Evolutionary conservation across 257 asterid species (phyloP).

Genomic region (Eucommia ulmoides): DNA sequence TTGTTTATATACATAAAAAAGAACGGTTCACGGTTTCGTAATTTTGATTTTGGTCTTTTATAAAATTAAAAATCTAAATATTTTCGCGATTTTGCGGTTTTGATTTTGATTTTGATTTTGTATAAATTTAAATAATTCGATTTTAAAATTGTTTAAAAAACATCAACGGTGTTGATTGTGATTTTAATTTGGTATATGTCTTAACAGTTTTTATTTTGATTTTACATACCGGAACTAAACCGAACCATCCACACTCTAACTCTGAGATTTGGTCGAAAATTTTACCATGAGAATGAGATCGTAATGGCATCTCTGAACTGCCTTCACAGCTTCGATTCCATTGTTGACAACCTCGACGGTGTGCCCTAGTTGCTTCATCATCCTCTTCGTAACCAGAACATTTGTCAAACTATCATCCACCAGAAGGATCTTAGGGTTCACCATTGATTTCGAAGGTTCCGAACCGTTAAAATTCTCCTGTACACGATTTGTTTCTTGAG

Average conservation of each 20-base stretch:
- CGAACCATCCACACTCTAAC: background rate
- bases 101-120: too few relatives aligned
- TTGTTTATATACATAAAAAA: too few relatives aligned
- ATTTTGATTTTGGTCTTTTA: too few relatives aligned
- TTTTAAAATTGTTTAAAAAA: too few relatives aligned
- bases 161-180: background rate
- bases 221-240: background rate
- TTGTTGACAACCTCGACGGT: conserved; percentile 45
- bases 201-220: background rate
- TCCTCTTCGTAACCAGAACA: conserved; percentile 68
- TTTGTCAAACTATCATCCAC: conserved; percentile 81
- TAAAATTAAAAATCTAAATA: too few relatives aligned
- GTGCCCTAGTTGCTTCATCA: conserved; percentile 84
- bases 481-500: conserved; percentile 15
- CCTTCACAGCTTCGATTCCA: conserved; percentile 72
- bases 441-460: conserved; percentile 15
- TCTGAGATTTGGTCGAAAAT: conserved; percentile 4
- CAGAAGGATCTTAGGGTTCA: conserved; percentile 64
- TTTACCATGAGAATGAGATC: conserved; percentile 75
- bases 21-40: too few relatives aligned
- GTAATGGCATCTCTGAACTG: conserved; percentile 39
- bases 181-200: background rate
- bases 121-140: too few relatives aligned
- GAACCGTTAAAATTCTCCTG: conserved; percentile 21
- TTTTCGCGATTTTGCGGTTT: too few relatives aligned